Evolutionary conservation across 495 filamentous ascomycete species (phyloP).

Genomic region (Penicillium verhagenii): DNA sequence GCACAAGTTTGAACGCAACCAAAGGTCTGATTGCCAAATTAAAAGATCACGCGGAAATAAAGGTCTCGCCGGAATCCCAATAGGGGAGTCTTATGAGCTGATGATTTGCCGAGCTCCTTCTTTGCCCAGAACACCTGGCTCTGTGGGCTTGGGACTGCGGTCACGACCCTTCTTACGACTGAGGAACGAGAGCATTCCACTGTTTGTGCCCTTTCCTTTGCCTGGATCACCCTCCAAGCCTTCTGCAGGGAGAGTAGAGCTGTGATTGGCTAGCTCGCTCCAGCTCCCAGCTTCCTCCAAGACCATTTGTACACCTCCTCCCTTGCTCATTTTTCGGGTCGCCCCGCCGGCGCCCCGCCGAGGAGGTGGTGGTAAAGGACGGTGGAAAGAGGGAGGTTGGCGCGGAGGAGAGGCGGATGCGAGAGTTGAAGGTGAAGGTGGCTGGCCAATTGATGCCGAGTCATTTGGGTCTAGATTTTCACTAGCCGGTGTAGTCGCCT

Average conservation of each 20-base stretch:
- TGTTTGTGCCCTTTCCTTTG: constrained; percentile 52
- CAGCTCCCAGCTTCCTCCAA: constrained; percentile 85
- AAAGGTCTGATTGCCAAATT: neutral
- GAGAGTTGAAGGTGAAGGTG: constrained; percentile 24
- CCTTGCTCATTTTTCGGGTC: constrained; percentile 63
- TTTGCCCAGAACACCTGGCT: constrained; percentile 90
- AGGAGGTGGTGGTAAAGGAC: constrained; percentile 31
- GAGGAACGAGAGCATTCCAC: constrained; percentile 87
- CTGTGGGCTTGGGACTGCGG: constrained; percentile 89
- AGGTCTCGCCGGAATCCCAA: neutral
- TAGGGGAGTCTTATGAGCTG: constrained; percentile 25
- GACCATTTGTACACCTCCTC: constrained; percentile 87
- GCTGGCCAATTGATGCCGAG: constrained; percentile 19
- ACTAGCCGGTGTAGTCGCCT: constrained; percentile 28
- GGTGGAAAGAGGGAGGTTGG: constrained; percentile 36
- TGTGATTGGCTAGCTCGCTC: constrained; percentile 83
- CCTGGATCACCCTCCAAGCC: constrained; percentile 44
- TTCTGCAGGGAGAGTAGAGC: constrained; percentile 72
- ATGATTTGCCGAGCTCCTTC: constrained; percentile 76
- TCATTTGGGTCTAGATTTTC: constrained; percentile 35
- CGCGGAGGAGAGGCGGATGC: constrained; percentile 30
- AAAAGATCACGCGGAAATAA: neutral
- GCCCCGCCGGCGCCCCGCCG: constrained; percentile 37
- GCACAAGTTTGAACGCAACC: neutral
- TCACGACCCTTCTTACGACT: constrained; percentile 85